Conservation (phyloP, 805 yeast genomes). For the Schizosaccharomyces pombe region DNA sequence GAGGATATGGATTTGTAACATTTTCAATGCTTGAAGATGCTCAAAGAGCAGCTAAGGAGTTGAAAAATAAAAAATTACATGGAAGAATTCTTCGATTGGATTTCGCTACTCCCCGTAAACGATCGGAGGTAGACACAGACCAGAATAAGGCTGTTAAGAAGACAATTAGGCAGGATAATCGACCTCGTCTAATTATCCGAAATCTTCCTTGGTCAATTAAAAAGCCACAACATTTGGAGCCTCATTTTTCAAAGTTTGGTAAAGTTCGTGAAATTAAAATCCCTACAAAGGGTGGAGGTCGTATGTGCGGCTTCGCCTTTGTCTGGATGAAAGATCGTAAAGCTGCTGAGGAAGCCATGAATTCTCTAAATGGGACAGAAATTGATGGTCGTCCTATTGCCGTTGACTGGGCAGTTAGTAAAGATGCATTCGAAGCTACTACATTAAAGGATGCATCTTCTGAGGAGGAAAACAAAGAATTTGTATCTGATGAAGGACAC, state of each 20-base stretch:
- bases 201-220: constrained; percentile 92
- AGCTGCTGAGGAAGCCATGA: constrained; percentile 62
- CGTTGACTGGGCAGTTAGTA: constrained; percentile 81
- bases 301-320: constrained; percentile 85
- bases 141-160: constrained; percentile 8
- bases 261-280: constrained; percentile 70
- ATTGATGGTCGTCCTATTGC: constrained; percentile 81
- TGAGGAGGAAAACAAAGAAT: constrained; percentile 19
- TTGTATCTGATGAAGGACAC: constrained; percentile 11
- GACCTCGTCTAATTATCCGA: constrained; percentile 68
- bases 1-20: constrained; percentile 91
- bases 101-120: constrained; percentile 76
- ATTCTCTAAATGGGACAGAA: constrained; percentile 47
- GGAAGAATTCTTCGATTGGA: constrained; percentile 52
- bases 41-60: constrained; percentile 38
- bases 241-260: constrained; percentile 54
- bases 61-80: constrained; percentile 43
- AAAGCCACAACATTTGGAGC: constrained; percentile 45
- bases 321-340: constrained; percentile 63
- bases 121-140: constrained; percentile 17
- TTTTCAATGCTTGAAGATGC: constrained; percentile 75
- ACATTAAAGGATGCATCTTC: constrained; percentile 21
- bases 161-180: constrained; percentile 10
- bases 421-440: constrained; percentile 51
- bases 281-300: constrained; percentile 70